Evolutionary conservation across 306 rosid species (phyloP).

Genomic region (Adenanthera pavonina): DNA sequence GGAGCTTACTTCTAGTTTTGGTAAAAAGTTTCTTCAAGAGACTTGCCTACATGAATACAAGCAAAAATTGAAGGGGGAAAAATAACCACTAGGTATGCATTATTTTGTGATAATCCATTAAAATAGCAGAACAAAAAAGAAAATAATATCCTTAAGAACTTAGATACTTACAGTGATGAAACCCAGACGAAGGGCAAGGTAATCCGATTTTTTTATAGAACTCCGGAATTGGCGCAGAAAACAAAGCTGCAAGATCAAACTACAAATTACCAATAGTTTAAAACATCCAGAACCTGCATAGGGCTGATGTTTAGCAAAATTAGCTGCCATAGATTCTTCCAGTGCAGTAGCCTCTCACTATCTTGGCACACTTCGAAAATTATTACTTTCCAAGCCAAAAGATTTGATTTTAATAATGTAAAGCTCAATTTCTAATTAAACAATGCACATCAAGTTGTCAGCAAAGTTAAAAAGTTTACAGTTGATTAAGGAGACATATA

Average conservation of each 20-base stretch:
- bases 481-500: neutral
- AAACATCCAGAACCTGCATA: constrained; percentile 15
- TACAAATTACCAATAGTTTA: constrained; percentile 32
- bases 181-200: constrained; percentile 94
- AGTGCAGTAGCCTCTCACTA: constrained; percentile 14
- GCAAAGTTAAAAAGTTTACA: neutral
- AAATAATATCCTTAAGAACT: constrained; percentile 23
- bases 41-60: neutral
- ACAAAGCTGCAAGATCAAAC: constrained; percentile 76
- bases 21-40: neutral
- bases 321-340: neutral
- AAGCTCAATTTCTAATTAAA: constrained; percentile 17
- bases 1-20: too few relatives aligned
- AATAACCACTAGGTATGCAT: neutral
- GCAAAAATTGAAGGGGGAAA: neutral
- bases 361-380: neutral
- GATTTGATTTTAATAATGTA: constrained; percentile 7
- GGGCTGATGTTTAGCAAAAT: neutral
- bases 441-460: neutral
- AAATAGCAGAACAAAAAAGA: neutral
- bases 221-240: constrained; percentile 88
- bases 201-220: constrained; percentile 82
- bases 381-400: constrained; percentile 14
- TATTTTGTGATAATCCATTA: neutral
- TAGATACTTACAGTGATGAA: constrained; percentile 74